phyloP scores from a whole-genome alignment of 2,329 filamentous ascomycete genomes.

The Diaporthe eres region DNA sequence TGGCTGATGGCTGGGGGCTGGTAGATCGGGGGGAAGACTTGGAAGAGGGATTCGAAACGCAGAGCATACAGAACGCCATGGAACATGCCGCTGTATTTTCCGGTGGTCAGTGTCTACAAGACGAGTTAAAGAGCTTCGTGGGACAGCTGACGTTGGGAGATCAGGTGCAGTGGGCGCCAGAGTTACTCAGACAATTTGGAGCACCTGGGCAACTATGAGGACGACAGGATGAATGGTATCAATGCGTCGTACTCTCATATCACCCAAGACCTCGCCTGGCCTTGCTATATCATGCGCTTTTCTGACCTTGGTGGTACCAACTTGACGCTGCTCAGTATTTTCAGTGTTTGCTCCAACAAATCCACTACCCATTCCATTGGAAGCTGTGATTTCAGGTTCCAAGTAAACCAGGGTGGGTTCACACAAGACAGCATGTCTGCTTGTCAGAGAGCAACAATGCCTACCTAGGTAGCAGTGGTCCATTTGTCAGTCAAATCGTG shows the following conservation, averaged over 20 bases:
- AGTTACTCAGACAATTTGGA: background rate
- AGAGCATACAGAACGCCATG: too few relatives aligned
- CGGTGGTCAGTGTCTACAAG: background rate
- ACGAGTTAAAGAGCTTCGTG: background rate
- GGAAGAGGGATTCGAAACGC: background rate
- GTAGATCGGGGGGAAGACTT: background rate
- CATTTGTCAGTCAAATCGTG: background rate
- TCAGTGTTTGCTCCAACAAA: too few relatives aligned
- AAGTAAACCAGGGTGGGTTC: too few relatives aligned
- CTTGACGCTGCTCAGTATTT: too few relatives aligned
- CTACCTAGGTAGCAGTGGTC: background rate
- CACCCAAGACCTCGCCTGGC: background rate
- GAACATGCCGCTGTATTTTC: background rate
- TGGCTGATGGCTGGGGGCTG: background rate
- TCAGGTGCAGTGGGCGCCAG: background rate
- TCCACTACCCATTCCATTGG: too few relatives aligned
- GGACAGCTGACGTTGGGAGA: background rate
- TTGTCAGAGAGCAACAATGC: too few relatives aligned
- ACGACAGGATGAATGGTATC: background rate
- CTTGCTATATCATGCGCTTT: rapidly evolving
- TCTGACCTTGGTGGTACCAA: too few relatives aligned
- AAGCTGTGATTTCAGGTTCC: too few relatives aligned
- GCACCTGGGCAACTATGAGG: background rate
- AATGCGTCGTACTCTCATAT: background rate
- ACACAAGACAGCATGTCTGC: too few relatives aligned